Evolutionary conservation across 371 early-diverging fungal species (phyloP).

Genomic region (Apophysomyces ossiformis): DNA sequence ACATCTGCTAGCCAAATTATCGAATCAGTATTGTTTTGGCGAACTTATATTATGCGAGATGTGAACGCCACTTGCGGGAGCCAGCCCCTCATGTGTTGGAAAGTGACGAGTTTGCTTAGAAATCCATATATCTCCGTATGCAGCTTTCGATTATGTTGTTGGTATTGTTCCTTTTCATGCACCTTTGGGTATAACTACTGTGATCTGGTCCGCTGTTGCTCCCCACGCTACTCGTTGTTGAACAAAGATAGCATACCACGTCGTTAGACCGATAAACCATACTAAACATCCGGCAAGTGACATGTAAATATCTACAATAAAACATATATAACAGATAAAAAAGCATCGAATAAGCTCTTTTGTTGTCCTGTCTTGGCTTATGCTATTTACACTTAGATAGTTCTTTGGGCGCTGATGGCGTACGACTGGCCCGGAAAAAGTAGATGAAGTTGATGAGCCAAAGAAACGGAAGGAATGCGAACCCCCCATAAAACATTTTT

Average conservation of each 20-base stretch:
- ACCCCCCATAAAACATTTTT: constrained; percentile 65
- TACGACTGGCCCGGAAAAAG: constrained; percentile 46
- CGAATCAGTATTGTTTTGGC: too few species aligned
- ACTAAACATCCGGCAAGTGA: constrained; percentile 49
- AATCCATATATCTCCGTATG: too few species aligned
- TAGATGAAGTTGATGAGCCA: constrained; percentile 68
- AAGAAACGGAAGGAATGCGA: constrained; percentile 61
- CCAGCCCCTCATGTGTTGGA: too few species aligned
- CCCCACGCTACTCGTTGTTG: constrained; percentile 58
- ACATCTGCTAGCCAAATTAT: too few species aligned
- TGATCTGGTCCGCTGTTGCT: constrained; percentile 49
- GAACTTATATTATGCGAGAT: too few species aligned
- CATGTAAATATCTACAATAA: constrained; percentile 49
- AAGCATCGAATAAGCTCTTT: background rate
- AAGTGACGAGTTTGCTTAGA: too few species aligned
- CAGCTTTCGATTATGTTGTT: too few species aligned
- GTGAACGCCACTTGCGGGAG: too few species aligned
- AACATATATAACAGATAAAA: background rate
- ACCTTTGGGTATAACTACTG: constrained; percentile 66
- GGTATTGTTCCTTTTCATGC: background rate
- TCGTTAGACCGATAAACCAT: constrained; percentile 54
- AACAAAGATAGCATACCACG: constrained; percentile 65
- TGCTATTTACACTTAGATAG: constrained; percentile 52
- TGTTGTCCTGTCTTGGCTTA: background rate
- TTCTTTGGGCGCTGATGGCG: constrained; percentile 42